Conservation (phyloP, 2,329 filamentous ascomycete species). For the Pyrenophora graminea region DNA sequence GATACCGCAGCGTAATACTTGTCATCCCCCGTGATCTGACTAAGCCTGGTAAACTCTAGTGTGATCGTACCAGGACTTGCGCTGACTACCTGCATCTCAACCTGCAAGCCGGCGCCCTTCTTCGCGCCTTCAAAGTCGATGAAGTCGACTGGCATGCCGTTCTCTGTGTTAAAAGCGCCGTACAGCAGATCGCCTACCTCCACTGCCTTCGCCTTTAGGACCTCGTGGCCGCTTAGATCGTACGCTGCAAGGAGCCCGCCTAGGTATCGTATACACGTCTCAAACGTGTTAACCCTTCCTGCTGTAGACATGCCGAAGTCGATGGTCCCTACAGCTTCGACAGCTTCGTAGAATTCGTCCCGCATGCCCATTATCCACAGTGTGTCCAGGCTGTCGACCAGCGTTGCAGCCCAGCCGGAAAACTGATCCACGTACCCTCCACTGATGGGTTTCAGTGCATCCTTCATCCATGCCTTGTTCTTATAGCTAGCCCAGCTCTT, state of each 20-base stretch:
- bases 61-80: conserved; percentile 54
- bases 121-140: conserved; percentile 48
- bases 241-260: conserved; percentile 46
- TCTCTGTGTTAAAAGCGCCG: conserved; percentile 53
- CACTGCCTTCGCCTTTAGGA: conserved; percentile 42
- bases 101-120: conserved; percentile 31
- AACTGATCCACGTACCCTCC: conserved; percentile 48
- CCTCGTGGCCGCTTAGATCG: conserved; percentile 42
- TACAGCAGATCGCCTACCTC: conserved; percentile 51
- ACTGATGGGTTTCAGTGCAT: conserved; percentile 52
- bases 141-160: conserved; percentile 51
- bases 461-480: conserved; percentile 51
- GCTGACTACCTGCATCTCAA: conserved; percentile 49
- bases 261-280: conserved; percentile 53
- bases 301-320: conserved; percentile 49
- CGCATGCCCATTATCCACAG: conserved; percentile 56
- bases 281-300: conserved; percentile 54
- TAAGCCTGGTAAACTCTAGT: conserved; percentile 47
- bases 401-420: conserved; percentile 54
- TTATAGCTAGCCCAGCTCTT: conserved; percentile 52
- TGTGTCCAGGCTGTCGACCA: conserved; percentile 54
- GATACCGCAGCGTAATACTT: conserved; percentile 47
- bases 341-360: conserved; percentile 53
- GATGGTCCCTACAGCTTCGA: conserved; percentile 50
- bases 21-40: conserved; percentile 42